phyloP scores from a whole-genome alignment of 306 rosid species.

The Carpinus viminea region DNA sequence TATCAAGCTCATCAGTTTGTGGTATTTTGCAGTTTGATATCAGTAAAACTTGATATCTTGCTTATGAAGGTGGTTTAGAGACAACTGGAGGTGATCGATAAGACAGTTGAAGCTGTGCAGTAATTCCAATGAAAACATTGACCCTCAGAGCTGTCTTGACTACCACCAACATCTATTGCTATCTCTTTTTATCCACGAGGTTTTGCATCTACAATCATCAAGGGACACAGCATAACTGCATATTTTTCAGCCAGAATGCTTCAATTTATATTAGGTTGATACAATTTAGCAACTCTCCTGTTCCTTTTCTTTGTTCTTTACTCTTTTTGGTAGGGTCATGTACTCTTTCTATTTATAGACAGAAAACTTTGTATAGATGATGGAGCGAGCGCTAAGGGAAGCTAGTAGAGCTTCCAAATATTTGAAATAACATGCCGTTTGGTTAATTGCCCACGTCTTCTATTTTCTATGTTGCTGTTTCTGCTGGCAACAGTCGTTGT shows the following conservation, averaged over 20 bases:
- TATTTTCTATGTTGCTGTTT: not conserved
- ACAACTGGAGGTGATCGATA: conserved; percentile 20
- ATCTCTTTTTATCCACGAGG: conserved; percentile 33
- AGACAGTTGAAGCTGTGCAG: conserved; percentile 27
- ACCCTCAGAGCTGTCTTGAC: conserved; percentile 33
- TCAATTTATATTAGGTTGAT: conserved; percentile 30
- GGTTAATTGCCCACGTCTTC: not conserved
- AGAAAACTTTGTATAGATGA: conserved; percentile 36
- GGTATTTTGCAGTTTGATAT: conserved; percentile 28
- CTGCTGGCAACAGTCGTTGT: not conserved
- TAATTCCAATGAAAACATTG: conserved; percentile 10
- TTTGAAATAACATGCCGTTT: not conserved
- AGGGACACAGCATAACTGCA: conserved; percentile 31
- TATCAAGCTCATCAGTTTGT: not conserved
- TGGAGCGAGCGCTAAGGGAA: conserved; percentile 29
- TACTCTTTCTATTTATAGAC: conserved; percentile 19
- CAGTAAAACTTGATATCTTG: conserved; percentile 28
- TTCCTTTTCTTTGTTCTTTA: not conserved
- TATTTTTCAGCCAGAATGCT: conserved; percentile 39
- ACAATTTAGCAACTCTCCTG: conserved; percentile 17
- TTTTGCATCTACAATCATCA: conserved; percentile 28
- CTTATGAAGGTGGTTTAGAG: conserved; percentile 20
- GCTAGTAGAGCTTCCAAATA: not conserved
- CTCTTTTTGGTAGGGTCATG: conserved; percentile 9
- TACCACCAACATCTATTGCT: conserved; percentile 25